phyloP scores from a whole-genome alignment of 192 early-diverging fungal genomes.

The Linnemannia elongata region DNA sequence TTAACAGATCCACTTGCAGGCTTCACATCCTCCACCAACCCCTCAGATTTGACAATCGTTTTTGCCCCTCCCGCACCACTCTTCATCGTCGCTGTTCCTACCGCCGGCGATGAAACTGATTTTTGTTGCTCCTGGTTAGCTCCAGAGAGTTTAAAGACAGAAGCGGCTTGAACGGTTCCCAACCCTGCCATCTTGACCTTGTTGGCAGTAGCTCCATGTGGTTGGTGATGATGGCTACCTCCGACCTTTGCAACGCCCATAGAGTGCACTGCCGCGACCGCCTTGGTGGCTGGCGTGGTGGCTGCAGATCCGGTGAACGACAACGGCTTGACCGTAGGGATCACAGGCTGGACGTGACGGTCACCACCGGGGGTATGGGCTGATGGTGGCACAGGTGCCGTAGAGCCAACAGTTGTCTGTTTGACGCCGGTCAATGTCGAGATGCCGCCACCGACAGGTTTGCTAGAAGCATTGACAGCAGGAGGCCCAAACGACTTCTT shows the following conservation, averaged over 20 bases:
- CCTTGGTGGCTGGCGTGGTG: neutral
- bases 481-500: constrained; percentile 25
- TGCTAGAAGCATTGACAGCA: neutral
- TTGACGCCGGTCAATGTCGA: neutral
- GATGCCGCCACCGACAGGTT: neutral
- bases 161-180: constrained; percentile 6
- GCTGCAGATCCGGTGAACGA: constrained; percentile 9
- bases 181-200: constrained; percentile 31
- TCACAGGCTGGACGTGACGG: constrained; percentile 12
- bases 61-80: neutral
- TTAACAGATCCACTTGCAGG: constrained; percentile 28
- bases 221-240: neutral
- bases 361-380: neutral
- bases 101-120: too few relatives aligned
- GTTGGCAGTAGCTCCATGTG: neutral
- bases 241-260: neutral
- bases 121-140: neutral
- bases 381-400: neutral
- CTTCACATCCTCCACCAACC: constrained; percentile 23
- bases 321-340: constrained; percentile 30
- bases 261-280: neutral
- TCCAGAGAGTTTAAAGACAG: neutral
- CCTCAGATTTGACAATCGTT: neutral
- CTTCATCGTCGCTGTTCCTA: neutral
- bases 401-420: too few relatives aligned